These are phyloP conservation scores for Anisodus tanguticus DNA, from an alignment of 257 asterid genomes.

Conservation along the genomic window DNA sequence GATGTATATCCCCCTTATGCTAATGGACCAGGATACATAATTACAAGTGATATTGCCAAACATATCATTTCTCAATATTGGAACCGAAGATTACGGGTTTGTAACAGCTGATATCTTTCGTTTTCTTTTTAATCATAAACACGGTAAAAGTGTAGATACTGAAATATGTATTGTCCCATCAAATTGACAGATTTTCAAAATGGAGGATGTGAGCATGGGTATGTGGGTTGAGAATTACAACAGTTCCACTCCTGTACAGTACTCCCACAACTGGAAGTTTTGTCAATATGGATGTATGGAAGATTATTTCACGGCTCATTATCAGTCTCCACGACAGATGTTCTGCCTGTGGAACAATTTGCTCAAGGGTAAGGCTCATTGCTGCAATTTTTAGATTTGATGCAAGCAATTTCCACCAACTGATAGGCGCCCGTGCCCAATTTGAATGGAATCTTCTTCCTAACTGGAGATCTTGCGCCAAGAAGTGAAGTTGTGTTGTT, in stretches of 20 bases:
- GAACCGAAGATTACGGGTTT: constrained; percentile 69
- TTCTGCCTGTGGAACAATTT: constrained; percentile 64
- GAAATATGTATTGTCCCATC: constrained; percentile 9
- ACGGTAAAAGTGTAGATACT: not conserved
- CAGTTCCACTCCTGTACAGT: constrained; percentile 62
- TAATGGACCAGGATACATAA: constrained; percentile 94
- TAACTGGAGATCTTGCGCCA: not conserved
- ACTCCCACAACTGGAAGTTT: constrained; percentile 81
- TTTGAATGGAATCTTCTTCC: not conserved
- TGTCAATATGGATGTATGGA: constrained; percentile 95
- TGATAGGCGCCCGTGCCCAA: not conserved
- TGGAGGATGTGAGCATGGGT: constrained; percentile 99
- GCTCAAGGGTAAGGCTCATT: constrained; percentile 45
- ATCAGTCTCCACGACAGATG: constrained; percentile 97
- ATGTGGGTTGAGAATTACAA: constrained; percentile 96
- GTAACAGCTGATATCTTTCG: constrained; percentile 26
- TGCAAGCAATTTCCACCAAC: not conserved
- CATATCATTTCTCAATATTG: constrained; percentile 67
- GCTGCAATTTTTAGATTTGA: constrained; percentile 47
- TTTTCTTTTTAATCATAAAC: not conserved
- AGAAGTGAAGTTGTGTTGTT: not conserved
- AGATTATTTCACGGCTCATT: constrained; percentile 89
- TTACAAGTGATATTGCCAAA: constrained; percentile 82
- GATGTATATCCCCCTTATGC: constrained; percentile 95
- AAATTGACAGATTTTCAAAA: constrained; percentile 70